phyloP scores from a whole-genome alignment of 805 yeast species.

The Priceomyces carsonii region DNA sequence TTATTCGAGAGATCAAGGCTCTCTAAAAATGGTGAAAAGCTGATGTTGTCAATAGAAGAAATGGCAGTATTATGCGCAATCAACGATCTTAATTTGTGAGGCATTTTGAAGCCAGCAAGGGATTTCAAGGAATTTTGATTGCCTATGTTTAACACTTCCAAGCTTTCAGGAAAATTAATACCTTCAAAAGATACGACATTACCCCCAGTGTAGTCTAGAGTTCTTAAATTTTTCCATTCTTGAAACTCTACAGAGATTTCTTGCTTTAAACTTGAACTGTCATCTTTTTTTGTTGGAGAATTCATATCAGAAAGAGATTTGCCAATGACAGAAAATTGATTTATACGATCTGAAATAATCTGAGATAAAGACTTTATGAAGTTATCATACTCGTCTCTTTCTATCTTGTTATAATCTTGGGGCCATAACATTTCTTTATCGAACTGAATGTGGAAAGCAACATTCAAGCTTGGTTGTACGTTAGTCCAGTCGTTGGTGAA shows the following conservation, averaged over 20 bases:
- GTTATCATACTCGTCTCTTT: conserved; percentile 23
- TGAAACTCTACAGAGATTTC: conserved; percentile 38
- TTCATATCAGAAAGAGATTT: conserved; percentile 36
- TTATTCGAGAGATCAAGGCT: conserved; percentile 36
- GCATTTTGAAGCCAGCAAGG: conserved; percentile 41
- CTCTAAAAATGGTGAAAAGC: conserved; percentile 34
- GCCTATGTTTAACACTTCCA: conserved; percentile 39
- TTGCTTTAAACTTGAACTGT: conserved; percentile 30
- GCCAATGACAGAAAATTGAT: conserved; percentile 39
- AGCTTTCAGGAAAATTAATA: conserved; percentile 36
- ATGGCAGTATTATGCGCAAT: conserved; percentile 37
- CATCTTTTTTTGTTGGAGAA: conserved; percentile 34
- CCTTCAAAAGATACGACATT: conserved; percentile 40
- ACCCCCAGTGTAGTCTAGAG: conserved; percentile 40
- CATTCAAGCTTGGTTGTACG: conserved; percentile 18
- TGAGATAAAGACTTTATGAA: conserved; percentile 24
- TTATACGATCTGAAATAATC: conserved; percentile 27
- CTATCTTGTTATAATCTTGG: conserved; percentile 23
- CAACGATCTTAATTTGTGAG: conserved; percentile 27
- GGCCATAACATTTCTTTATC: conserved; percentile 31
- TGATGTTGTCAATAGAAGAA: conserved; percentile 34
- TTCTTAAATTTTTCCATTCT: conserved; percentile 33
- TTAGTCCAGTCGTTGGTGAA: conserved; percentile 16
- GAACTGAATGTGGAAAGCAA: conserved; percentile 38
- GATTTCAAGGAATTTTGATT: conserved; percentile 42